Conservation (phyloP, 2,329 filamentous ascomycete genomes). For the Pyricularia pennisetigena region DNA sequence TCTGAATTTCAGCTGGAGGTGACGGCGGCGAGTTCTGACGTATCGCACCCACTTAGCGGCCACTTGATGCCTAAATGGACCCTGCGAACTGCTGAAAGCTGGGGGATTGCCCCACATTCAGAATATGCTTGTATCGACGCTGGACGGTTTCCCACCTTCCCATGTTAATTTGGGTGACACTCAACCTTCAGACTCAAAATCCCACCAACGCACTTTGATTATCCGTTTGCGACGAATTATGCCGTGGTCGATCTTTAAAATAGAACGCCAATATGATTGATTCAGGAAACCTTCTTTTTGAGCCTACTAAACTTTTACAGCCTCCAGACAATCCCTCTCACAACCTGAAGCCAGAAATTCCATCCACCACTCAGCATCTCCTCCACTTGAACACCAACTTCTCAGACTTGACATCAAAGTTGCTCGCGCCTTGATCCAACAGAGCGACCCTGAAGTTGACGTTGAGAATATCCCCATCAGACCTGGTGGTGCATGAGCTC, state of each 20-base stretch:
- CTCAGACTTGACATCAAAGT: conserved; percentile 4
- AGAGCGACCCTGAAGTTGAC: conserved; percentile 30
- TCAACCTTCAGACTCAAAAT: background rate
- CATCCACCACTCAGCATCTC: background rate
- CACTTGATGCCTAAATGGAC: background rate
- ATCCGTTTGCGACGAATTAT: background rate
- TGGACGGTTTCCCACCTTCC: background rate
- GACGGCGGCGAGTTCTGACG: background rate
- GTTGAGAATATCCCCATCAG: conserved; percentile 23
- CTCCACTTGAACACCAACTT: conserved; percentile 5
- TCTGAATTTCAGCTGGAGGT: background rate
- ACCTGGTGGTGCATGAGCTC: conserved; percentile 21
- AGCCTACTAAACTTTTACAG: background rate
- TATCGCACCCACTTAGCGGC: background rate
- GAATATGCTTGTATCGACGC: background rate
- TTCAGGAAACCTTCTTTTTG: background rate
- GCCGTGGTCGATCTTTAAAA: background rate
- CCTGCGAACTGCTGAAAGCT: background rate
- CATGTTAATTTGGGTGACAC: background rate
- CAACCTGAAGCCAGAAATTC: background rate
- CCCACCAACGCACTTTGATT: background rate
- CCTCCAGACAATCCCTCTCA: background rate
- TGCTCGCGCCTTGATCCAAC: background rate
- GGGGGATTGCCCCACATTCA: background rate
- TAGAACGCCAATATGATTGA: background rate